Evolutionary conservation across 164 flowering plant species (phyloP).

Genomic region (Paratinospora sagittata): DNA sequence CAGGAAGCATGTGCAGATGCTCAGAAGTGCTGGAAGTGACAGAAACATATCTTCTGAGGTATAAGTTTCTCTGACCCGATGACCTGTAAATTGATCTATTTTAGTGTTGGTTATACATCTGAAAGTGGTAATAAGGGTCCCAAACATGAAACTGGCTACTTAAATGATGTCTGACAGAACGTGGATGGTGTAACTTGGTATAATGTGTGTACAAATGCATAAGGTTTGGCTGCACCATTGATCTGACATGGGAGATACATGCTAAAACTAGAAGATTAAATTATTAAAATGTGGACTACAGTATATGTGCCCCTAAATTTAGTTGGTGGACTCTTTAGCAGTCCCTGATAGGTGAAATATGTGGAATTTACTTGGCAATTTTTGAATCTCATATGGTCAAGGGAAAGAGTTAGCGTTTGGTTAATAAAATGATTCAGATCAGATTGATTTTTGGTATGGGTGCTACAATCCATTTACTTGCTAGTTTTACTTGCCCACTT

Average conservation of each 20-base stretch:
- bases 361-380: neutral
- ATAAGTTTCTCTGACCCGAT: constrained; percentile 58
- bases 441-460: neutral
- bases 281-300: neutral
- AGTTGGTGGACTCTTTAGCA: neutral
- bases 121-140: neutral
- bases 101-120: neutral
- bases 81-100: neutral
- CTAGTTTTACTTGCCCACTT: neutral
- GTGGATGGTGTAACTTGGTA: neutral
- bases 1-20: constrained; percentile 15
- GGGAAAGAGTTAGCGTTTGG: neutral
- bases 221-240: neutral
- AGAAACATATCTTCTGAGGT: constrained; percentile 44
- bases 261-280: neutral
- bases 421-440: too few species aligned
- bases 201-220: neutral
- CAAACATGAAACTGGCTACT: too few species aligned
- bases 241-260: neutral
- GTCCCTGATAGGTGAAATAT: neutral
- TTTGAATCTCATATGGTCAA: neutral
- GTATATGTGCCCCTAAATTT: neutral
- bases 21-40: constrained; percentile 28
- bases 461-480: neutral
- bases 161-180: neutral